Base-by-base conservation (phyloP, 768 basidiomycete genomes). In the Tulasnella sp. region DNA sequence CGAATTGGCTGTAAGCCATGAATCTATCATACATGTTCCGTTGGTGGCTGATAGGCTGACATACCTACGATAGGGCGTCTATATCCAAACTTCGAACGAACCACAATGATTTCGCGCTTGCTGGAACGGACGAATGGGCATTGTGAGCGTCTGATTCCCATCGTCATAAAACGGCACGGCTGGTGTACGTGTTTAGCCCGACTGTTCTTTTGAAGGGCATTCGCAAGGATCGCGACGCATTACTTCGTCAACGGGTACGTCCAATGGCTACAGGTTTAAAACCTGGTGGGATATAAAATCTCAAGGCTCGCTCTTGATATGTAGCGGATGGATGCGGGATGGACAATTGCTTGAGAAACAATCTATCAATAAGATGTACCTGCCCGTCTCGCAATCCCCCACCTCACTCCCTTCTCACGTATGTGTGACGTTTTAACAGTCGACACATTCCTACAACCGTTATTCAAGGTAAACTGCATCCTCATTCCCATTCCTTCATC, bases 281-380 rank as follows among this genome's bases (percentile, higher is more conserved):
- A n/a, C n/a, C n/a, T n/a, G n/a, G n/a, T n/a, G n/a, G n/a, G n/a
- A n/a, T n/a, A n/a, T n/a, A n/a, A n/a, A n/a, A n/a, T n/a, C n/a
- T n/a, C n/a, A n/a, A n/a, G n/a, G n/a, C n/a, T n/a, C n/a, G n/a
- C n/a, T 93, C 53, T 88, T 93, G 66, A 78, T 80, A 56, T 60
- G 15, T 51, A 90, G 82, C 85, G 68, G 87, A 2, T 95, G 89
- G 71, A 83, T 93, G 83, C 76, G 88, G 21, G 86, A 92, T 8
- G 89, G 93, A 0, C 89, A 94, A 68, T 76, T 96, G 17, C 74
- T 96, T 43, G 88, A 91, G 64, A 76, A 77, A 63, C 87, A 89
- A 72, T 80, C 82, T 64, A 88, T 95, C 58, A 87, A 87, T 64
- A 93, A 90, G 73, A 95, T 96, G 90, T 86, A n/a, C n/a, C n/a